Base-by-base conservation (phyloP, 352 stramenopile species). In the Blastocystis hominis region DNA sequence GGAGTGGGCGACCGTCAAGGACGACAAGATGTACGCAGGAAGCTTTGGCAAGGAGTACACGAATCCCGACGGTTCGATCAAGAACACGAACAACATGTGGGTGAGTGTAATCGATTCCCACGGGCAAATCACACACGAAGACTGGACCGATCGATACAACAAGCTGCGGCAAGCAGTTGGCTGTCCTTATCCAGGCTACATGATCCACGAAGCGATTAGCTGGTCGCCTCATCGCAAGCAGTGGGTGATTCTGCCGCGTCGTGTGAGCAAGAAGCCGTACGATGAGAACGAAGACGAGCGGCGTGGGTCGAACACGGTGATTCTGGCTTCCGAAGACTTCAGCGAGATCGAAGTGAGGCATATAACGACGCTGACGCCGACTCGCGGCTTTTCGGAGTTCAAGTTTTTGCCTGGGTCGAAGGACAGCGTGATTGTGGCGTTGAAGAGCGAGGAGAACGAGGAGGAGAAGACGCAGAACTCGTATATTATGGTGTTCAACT, bases 1-100 rank as follows among this genome's bases (percentile, higher is more conserved):
- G 91, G 97, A 99, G 91, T 99, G 96, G 96, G 94, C 95, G 4
- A 98, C 96, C 0, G 94, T 98, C 72, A 98, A 98, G 90, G 94
- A 98, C 90, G 94, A 92, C 47, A 94, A 98, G 90, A 91, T 99
- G 34, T 97, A 96, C 86, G 95, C 98, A 90, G 96, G 96, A 59
- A 97, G 92, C 80, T 94, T 97, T 15, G 94, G 94, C 84, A 97
- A 97, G 90, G 94, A 97, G 90, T 97, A 94, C 89, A 97, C 94
- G 0, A 64, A 95, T 88, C 93, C 92, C 72, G 92, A 95, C 89
- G 95, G 95, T 75, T 92, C 92, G 40, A 92, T 98, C 89, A 92
- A 96, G 24, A 95, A 96, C 86, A 95, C 95, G 63, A 97, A 96
- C 89, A 98, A 98, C 91, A 90, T 98, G 24, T 99, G 96, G 96